Conservation (phyloP, 2,329 filamentous ascomycete genomes). For the Pseudogymnoascus sp. region DNA sequence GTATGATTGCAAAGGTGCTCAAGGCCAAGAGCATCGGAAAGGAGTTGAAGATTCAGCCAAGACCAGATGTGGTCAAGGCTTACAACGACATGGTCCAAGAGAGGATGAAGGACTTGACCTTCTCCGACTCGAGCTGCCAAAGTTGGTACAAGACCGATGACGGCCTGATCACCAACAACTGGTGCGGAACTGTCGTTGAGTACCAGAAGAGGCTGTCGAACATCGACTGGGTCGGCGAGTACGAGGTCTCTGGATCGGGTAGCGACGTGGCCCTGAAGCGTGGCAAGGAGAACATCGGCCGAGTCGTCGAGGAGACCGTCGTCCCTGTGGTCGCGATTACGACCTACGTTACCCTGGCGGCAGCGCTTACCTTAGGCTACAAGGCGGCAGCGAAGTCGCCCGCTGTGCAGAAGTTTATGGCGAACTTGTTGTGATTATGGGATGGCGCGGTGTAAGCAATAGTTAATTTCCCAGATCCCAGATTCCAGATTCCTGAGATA, state of each 20-base stretch:
- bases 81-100: constrained; percentile 42
- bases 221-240: constrained; percentile 37
- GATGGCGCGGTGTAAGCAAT: not conserved
- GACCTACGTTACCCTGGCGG: not conserved
- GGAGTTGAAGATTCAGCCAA: constrained; percentile 39
- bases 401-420: not conserved
- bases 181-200: constrained; percentile 42
- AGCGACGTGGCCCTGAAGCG: constrained; percentile 21
- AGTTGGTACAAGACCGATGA: constrained; percentile 49
- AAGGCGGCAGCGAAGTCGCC: not conserved
- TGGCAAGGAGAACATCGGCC: constrained; percentile 24
- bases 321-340: constrained; percentile 20
- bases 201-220: constrained; percentile 41
- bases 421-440: not conserved
- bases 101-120: constrained; percentile 35
- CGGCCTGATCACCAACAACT: constrained; percentile 50
- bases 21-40: constrained; percentile 33
- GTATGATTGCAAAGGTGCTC: constrained; percentile 40
- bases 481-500: not conserved
- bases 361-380: not conserved
- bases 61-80: constrained; percentile 28
- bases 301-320: constrained; percentile 31
- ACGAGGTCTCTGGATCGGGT: constrained; percentile 29
- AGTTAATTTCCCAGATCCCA: not conserved
- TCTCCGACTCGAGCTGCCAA: constrained; percentile 45